phyloP scores from a whole-genome alignment of 257 asterid genomes.

The Solanum pimpinellifolium region DNA sequence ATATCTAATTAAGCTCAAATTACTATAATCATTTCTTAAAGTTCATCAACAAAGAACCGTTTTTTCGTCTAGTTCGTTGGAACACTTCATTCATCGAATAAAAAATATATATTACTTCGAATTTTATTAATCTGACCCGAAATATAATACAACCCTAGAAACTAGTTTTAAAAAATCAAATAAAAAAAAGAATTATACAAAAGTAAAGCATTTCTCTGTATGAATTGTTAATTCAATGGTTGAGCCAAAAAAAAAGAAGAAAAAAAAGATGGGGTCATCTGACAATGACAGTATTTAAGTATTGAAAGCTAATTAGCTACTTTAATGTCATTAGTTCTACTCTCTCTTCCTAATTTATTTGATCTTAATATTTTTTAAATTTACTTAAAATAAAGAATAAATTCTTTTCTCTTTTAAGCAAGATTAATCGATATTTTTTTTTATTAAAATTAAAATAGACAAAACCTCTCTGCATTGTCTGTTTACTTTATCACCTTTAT shows the following conservation, averaged over 20 bases:
- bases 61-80: background rate
- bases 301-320: background rate
- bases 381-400: no score
- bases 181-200: background rate
- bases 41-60: background rate
- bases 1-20: background rate
- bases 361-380: background rate
- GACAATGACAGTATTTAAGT: background rate
- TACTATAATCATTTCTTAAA: no score
- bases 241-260: no score
- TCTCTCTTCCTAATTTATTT: no score
- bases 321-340: background rate
- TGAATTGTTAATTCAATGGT: background rate
- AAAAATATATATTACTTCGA: no score
- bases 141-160: background rate
- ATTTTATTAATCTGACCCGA: background rate
- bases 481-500: conserved; percentile 5
- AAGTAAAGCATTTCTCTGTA: background rate
- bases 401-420: background rate
- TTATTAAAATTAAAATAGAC: background rate
- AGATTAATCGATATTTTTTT: no score
- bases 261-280: background rate
- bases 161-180: background rate
- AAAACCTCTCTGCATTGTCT: background rate
- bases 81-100: background rate